phyloP scores from a whole-genome alignment of 495 filamentous ascomycete genomes.

The Penicillium coffeae region DNA sequence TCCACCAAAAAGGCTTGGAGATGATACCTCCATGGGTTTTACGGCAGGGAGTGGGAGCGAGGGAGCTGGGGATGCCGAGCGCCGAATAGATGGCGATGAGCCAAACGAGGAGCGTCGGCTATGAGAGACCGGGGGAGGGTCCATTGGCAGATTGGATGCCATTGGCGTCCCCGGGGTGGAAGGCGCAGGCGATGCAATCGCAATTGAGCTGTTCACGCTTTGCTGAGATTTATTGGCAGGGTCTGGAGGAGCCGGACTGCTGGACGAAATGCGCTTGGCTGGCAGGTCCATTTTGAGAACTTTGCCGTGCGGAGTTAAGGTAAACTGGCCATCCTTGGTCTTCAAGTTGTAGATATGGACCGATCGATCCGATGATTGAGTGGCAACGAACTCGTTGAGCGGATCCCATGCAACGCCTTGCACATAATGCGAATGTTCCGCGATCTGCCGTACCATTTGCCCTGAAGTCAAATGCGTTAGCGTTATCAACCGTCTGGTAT shows the following conservation, averaged over 20 bases:
- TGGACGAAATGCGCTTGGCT: conserved; percentile 80
- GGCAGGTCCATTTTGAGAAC: conserved; percentile 88
- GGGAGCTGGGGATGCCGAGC: conserved; percentile 92
- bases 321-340: conserved; percentile 95
- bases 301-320: conserved; percentile 72
- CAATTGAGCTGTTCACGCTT: conserved; percentile 52
- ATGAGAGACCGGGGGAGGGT: conserved; percentile 87
- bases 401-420: conserved; percentile 99
- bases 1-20: conserved; percentile 56
- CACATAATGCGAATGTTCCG: conserved; percentile 98
- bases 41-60: conserved; percentile 93
- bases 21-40: conserved; percentile 89
- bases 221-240: conserved; percentile 54
- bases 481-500: neutral
- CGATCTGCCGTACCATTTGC: conserved; percentile 89
- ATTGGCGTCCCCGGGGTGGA: conserved; percentile 96
- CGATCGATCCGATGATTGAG: conserved; percentile 95
- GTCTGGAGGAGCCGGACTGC: conserved; percentile 90
- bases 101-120: conserved; percentile 94
- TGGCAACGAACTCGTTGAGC: conserved; percentile 95
- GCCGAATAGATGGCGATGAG: conserved; percentile 75
- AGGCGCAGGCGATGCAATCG: conserved; percentile 75
- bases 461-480: conserved; percentile 48
- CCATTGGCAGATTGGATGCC: conserved; percentile 89
- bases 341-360: conserved; percentile 96